Evolutionary conservation across 2,329 filamentous ascomycete species (phyloP).

Genomic region (Alternaria viburni): DNA sequence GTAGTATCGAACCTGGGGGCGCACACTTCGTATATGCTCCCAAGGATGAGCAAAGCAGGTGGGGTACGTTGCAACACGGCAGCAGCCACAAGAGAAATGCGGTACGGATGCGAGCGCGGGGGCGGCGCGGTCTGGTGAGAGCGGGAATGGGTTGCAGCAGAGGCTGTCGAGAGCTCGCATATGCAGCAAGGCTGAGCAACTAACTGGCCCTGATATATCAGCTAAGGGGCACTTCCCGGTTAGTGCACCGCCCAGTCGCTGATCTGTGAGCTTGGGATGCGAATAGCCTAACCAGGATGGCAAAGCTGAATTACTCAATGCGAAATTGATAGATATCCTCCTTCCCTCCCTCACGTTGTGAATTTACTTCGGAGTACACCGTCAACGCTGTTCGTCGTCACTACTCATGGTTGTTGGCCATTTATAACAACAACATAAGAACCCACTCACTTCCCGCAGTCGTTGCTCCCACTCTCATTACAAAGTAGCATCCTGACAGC

Average conservation of each 20-base stretch:
- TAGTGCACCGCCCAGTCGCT: slow-evolving; percentile 11
- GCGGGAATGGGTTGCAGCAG: slow-evolving; percentile 11
- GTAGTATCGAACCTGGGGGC: slow-evolving; percentile 13
- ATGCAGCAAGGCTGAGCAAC: slow-evolving; percentile 36
- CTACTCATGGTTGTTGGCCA: neutral
- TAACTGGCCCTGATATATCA: slow-evolving; percentile 18
- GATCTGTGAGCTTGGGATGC: slow-evolving; percentile 3
- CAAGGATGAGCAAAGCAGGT: slow-evolving; percentile 3
- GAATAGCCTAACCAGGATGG: slow-evolving; percentile 18
- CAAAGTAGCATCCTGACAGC: neutral
- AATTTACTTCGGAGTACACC: neutral
- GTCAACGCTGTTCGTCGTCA: slow-evolving; percentile 7
- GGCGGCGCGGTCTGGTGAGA: neutral
- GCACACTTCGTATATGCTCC: neutral
- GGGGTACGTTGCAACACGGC: slow-evolving; percentile 37
- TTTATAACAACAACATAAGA: neutral
- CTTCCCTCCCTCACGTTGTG: slow-evolving; percentile 8
- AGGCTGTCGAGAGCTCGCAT: slow-evolving; percentile 24
- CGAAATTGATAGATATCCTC: slow-evolving; percentile 32
- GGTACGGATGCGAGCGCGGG: slow-evolving; percentile 2
- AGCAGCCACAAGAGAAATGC: slow-evolving; percentile 23
- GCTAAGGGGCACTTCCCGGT: slow-evolving; percentile 16
- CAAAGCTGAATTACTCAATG: slow-evolving; percentile 9
- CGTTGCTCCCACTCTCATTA: neutral
- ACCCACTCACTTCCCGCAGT: neutral